A percentile compares a stretch with the other conserved stretches of the same genome.
phyloP scores from a whole-genome alignment of 2,329 filamentous ascomycete species.

The Colletotrichum sp. region DNA sequence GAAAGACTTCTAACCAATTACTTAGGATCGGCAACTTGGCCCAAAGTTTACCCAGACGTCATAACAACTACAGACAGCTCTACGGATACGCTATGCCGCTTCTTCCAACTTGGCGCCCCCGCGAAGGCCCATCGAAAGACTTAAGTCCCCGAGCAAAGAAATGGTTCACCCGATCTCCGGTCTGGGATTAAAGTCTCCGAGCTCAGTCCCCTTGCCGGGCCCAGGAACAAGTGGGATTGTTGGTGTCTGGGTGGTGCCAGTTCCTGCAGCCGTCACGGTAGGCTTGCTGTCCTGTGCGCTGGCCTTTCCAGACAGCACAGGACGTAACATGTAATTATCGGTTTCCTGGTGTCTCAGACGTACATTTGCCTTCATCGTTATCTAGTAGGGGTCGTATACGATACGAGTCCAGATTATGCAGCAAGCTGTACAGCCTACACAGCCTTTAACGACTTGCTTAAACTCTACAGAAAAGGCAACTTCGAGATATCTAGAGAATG shows the following conservation, averaged over 20 bases:
- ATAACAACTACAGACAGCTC: neutral
- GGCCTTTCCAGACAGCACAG: neutral
- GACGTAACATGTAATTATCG: neutral
- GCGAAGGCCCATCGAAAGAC: neutral
- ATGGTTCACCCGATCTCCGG: neutral
- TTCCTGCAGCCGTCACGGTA: neutral
- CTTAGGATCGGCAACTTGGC: neutral
- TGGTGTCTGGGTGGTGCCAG: neutral
- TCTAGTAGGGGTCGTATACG: neutral
- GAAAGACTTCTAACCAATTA: neutral
- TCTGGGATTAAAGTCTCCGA: neutral
- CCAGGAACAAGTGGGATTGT: neutral
- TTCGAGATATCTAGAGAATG: neutral
- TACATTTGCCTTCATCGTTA: neutral
- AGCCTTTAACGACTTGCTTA: neutral
- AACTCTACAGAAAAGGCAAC: neutral
- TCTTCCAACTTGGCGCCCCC: neutral
- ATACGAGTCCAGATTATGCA: neutral
- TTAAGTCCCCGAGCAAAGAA: neutral
- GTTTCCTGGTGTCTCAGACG: neutral
- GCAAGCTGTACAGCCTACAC: neutral
- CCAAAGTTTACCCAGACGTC: neutral
- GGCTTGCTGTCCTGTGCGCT: neutral
- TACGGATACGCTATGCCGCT: neutral
- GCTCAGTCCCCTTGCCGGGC: neutral